Evolutionary conservation across 2,329 filamentous ascomycete genomes (phyloP), one percentile per base, ranked within the genome.

Genomic region (Alternaria longipes): DNA sequence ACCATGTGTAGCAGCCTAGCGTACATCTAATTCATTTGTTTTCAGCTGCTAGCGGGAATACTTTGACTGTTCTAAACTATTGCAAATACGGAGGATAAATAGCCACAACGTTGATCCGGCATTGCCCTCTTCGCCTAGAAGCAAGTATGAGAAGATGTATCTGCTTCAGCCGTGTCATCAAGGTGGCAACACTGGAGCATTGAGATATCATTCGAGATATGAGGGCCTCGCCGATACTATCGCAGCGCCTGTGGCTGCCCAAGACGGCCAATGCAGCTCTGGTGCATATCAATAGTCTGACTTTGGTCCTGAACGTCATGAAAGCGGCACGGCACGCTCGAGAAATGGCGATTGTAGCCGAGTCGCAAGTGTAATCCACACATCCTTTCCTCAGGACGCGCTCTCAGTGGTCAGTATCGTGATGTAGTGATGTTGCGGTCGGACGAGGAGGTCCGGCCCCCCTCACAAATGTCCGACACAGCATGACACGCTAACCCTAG

Each of bases 381-480:
- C 5, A 42, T 36, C 8, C 16, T 18, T 44, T 26, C 24, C 30
- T 24, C 16, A 57, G 30, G n/a, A 16, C 20, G 46, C 45, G 18
- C 45, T 58, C 44, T 65, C 45, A 64, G 50, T 66, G 67, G 65
- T 50, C 54, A 50, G 56, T 16, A 45, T 36, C 18, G 26, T 34
- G 56, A 58, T 59, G 56, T 52, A 38, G 58, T 65, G 62, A 65
- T 69, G 65, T 57, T 54, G 60, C 62, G 40, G 59, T 57, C 63
- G 59, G 59, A 53, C 62, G 59, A 61, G 65, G 64, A 68, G 42
- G 28, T 50, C 56, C 73, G 72, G 72, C 56, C 73, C 73, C 70
- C 73, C 73, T 71, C 61, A 52, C 59, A 51, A 56, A 65, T 59
- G 34, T 73, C 73, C 72, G 73, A 51, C n/a, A 59, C 36, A 54